Evolutionary conservation across 257 asterid genomes (phyloP), one percentile per base, ranked within the genome.

Genomic region (Scutellaria minor): DNA sequence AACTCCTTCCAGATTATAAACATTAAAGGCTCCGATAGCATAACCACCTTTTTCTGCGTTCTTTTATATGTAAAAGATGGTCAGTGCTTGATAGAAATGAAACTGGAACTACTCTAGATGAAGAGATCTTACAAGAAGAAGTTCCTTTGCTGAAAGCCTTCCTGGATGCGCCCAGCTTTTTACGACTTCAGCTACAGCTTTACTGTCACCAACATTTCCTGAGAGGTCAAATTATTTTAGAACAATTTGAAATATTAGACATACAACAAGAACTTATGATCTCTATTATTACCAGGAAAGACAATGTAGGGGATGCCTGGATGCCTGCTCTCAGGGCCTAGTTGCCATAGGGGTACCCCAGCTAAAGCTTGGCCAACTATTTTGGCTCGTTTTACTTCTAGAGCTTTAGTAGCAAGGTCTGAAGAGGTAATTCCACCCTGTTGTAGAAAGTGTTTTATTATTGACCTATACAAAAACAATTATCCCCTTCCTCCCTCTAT

Each of bases 351-450:
- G 41, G 99, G 99, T 72, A 94, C 88, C 61, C 99, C 99, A 73
- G 96, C 89, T 71, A 94, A 74, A 76, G 99, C 99, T 80, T 94
- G 99, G 65, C 99, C 99, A 18, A 91, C 87, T 74, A 94, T 67
- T 83, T 87, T 88, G 75, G 99, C 99, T 78, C 89, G 89, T 79
- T 82, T 94, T 60, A 93, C 99, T 79, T 82, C 97, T 72, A 94
- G 83, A 66, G 97, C 97, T 81, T 91, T 91, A 71, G 99, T 94
- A 18, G 97, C 99, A 70, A 94, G 87, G 81, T 94, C 99, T 45
- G 99, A 94, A 66, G 99, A 94, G 47, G 99, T 94, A 71, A 94
- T 91, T 80, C 99, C 99, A 75, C 99, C 99, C 99, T 94, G 73
- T 52, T 42, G 64, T 68, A 76, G 73, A 52, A 76, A 71, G 11